A percentile compares a stretch with the other conserved stretches of the same genome.
Conservation (phyloP, 441 rosid genomes). For the Macaranga tanarius region DNA sequence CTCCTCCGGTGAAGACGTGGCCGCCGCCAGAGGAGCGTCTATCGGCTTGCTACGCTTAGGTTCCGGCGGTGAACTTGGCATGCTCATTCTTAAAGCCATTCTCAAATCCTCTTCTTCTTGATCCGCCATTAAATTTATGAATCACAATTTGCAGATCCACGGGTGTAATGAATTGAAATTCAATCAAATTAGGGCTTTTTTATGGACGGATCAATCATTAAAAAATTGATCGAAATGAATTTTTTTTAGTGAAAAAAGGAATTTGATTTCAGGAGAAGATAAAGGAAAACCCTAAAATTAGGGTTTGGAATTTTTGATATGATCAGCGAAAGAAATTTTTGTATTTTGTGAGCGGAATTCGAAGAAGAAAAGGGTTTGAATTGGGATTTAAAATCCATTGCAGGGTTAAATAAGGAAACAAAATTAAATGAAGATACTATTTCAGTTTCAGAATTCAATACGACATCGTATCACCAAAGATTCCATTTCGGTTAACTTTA, state of each 20-base stretch:
- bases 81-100: conserved; percentile 88
- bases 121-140: conserved; percentile 67
- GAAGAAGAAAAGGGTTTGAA: not conserved
- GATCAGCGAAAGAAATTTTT: not conserved
- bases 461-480: not conserved
- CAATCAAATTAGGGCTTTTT: conserved; percentile 26
- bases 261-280: conserved; percentile 2
- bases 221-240: conserved; percentile 1
- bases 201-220: conserved; percentile 13
- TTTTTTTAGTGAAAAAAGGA: not conserved
- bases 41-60: conserved; percentile 91
- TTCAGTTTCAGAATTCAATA: not conserved
- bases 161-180: conserved; percentile 13
- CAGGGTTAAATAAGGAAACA: conserved; percentile 14
- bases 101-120: conserved; percentile 85
- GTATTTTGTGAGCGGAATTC: conserved; percentile 1
- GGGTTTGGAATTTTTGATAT: conserved; percentile 12
- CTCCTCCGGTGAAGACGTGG: conserved; percentile 62
- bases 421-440: not conserved
- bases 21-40: conserved; percentile 47
- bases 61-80: conserved; percentile 84
- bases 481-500: too few species aligned
- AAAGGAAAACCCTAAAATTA: conserved; percentile 13
- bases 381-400: conserved; percentile 2
- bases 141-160: conserved; percentile 10